phyloP scores from a whole-genome alignment of 768 basidiomycete genomes.

The Pleurotus djamor region DNA sequence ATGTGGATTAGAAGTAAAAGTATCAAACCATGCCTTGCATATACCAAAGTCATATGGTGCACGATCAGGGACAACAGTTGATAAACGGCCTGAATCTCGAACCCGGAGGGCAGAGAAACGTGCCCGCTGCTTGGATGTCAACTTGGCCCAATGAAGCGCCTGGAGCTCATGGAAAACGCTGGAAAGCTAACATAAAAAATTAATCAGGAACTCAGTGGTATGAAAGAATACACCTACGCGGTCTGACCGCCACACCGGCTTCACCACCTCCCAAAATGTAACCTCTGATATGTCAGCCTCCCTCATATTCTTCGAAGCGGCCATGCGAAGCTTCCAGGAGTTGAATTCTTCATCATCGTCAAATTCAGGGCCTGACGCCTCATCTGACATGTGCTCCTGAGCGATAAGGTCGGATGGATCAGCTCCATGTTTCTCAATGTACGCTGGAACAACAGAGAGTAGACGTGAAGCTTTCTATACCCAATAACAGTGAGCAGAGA shows the following conservation, averaged over 20 bases:
- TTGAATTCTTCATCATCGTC: neutral
- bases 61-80: neutral
- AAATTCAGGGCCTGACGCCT: slow-evolving; percentile 11
- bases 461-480: neutral
- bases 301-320: neutral
- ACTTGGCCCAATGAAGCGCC: neutral
- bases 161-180: slow-evolving; percentile 3
- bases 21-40: slow-evolving; percentile 2
- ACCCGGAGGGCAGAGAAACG: neutral
- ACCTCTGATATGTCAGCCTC: neutral
- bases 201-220: neutral
- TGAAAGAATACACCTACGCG: neutral
- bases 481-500: neutral
- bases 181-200: neutral
- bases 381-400: slow-evolving; percentile 12
- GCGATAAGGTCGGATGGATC: slow-evolving; percentile 2
- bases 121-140: neutral
- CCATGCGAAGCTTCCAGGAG: slow-evolving; percentile 10
- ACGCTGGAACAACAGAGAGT: neutral
- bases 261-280: slow-evolving; percentile 6
- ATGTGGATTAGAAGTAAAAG: neutral
- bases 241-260: slow-evolving; percentile 6
- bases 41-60: slow-evolving; percentile 14
- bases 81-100: neutral
- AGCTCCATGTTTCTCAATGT: neutral